Base-by-base conservation (phyloP, 306 rosid genomes). In the Quercus aquifolioides region DNA sequence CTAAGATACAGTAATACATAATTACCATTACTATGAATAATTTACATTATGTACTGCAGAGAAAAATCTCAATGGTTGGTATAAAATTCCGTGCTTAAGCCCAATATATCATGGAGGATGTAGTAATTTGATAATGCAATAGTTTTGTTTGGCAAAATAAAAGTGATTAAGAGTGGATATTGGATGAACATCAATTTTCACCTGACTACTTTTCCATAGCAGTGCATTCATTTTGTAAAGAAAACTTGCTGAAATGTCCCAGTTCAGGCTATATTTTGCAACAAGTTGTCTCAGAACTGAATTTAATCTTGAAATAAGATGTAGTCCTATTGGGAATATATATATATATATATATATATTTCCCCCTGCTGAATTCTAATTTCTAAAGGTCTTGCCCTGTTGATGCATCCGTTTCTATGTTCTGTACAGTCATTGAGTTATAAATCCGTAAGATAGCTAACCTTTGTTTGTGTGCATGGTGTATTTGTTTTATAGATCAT, bases 401-500 rank as follows among this genome's bases (percentile, higher is more conserved):
- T 58, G 4, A 19, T 59, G 71, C 12, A 51, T 28, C 25, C 14
- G 26, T 81, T 46, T 25, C 51, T 49, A 2, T 76, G 51, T 73
- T 71, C 9, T 49, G 30, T 75, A 78, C 63, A 59, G 65, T 75
- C 46, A 51, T 59, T 62, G 33, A 18, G 20, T 71, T 60, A 59
- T 55, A 15, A 51, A 69, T 74, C 23, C 68, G 28, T 17, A 58
- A 78, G 63, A 76, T 67, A 19, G 51, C 72, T n/a, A 52, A 28
- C 71, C 4, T 55, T 71, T 60, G 49, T 69, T 20, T 25, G 57
- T 85, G 30, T 58, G 49, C 17, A 15, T 58, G 25, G 25, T 76
- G 28, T 78, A 10, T 30, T n/a, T 63, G 18, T 72, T 84, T 56
- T 83, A 20, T 77, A 95, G 99, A 59, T 89, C 99, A 51, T 95